Conservation (phyloP, 1,284 basidiomycete species). For the Quambalaria eucalypti region DNA sequence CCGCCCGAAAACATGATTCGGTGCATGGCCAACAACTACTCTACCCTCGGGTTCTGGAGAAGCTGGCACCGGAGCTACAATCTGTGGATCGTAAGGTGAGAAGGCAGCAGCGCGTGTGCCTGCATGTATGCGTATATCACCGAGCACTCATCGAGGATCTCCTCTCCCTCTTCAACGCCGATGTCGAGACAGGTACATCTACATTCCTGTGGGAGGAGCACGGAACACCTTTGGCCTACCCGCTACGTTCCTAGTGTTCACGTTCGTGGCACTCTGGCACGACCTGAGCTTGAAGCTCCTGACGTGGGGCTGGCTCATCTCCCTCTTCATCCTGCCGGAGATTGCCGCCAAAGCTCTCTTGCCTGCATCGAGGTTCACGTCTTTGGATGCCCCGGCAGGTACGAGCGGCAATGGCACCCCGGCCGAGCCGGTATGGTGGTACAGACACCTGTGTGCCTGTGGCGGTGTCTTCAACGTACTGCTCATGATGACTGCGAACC, state of each 20-base stretch:
- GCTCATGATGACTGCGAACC: slow-evolving; percentile 85
- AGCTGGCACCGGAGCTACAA: slow-evolving; percentile 96
- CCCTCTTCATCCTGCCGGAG: slow-evolving; percentile 83
- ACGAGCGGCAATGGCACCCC: neutral
- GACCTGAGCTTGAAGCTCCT: slow-evolving; percentile 79
- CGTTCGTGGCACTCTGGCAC: slow-evolving; percentile 98
- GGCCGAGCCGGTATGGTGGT: slow-evolving; percentile 72
- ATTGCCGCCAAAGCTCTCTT: slow-evolving; percentile 59
- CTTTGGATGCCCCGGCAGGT: neutral
- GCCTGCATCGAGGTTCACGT: slow-evolving; percentile 47
- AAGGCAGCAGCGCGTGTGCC: no score
- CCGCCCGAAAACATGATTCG: slow-evolving; percentile 97
- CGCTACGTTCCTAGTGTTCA: slow-evolving; percentile 75
- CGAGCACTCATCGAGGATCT: no score
- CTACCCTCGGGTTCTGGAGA: slow-evolving; percentile 84
- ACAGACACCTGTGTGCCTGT: slow-evolving; percentile 71
- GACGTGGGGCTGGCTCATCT: slow-evolving; percentile 94
- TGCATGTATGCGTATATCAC: neutral
- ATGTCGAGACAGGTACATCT: slow-evolving; percentile 82
- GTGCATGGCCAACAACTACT: slow-evolving; percentile 98
- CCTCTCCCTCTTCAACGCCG: no score
- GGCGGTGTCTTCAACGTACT: slow-evolving; percentile 79
- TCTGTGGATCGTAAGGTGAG: slow-evolving; percentile 80
- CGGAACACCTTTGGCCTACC: slow-evolving; percentile 54
- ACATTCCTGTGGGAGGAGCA: slow-evolving; percentile 78